These are phyloP conservation scores for Paraglomus brasilianum DNA, from an alignment of 192 early-diverging fungal genomes.

Conservation along the genomic window DNA sequence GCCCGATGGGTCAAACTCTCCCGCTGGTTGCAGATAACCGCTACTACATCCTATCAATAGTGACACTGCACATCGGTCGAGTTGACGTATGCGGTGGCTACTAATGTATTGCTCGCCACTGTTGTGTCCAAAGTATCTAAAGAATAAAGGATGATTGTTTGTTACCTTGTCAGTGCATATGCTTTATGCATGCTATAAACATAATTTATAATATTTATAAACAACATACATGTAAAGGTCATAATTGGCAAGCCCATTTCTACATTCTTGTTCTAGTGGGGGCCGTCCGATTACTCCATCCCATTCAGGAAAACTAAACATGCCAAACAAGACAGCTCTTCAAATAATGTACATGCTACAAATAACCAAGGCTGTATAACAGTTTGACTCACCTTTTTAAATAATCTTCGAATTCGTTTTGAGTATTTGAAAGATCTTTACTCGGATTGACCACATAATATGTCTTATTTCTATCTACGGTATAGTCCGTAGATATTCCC, in stretches of 20 bases:
- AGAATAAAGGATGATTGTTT: constrained; percentile 1
- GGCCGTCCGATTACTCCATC: constrained; percentile 64
- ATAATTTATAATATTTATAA: background rate
- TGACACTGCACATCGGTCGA: constrained; percentile 71
- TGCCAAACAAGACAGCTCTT: background rate
- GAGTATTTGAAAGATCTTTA: constrained; percentile 80
- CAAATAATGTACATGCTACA: background rate
- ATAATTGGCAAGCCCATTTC: constrained; percentile 49
- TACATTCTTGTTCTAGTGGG: constrained; percentile 68
- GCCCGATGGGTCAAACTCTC: constrained; percentile 90
- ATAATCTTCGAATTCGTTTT: constrained; percentile 66
- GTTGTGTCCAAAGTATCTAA: constrained; percentile 93
- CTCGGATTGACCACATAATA: constrained; percentile 93
- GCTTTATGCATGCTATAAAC: background rate
- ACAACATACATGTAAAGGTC: constrained; percentile 54
- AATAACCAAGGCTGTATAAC: background rate
- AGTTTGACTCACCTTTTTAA: constrained; percentile 42
- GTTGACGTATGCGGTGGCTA: constrained; percentile 60
- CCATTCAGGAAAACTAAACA: constrained; percentile 51
- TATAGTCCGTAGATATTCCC: constrained; percentile 43
- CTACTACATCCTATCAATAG: constrained; percentile 95
- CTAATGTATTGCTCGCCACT: constrained; percentile 83
- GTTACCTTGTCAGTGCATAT: background rate
- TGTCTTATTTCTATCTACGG: constrained; percentile 45
- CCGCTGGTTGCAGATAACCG: constrained; percentile 66